A percentile compares a stretch with the other conserved stretches of the same genome.
These are phyloP conservation scores for Alliaria petiolata DNA, from an alignment of 345 rosid species.

Conservation along the genomic window DNA sequence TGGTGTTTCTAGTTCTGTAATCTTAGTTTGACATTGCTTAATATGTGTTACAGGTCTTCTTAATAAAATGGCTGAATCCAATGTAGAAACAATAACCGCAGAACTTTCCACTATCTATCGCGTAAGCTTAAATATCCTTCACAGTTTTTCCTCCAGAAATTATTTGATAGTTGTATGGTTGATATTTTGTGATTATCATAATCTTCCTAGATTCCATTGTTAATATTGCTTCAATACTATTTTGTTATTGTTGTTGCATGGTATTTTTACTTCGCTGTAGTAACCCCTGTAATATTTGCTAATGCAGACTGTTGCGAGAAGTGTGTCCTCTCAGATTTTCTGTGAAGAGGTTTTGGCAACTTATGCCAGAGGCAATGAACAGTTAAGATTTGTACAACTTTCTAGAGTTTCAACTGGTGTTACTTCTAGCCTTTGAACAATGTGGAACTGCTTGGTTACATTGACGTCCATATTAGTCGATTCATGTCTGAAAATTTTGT, in stretches of 20 bases:
- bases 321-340: slow-evolving; percentile 60
- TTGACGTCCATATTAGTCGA: neutral
- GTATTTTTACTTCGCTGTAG: neutral
- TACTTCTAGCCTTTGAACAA: neutral
- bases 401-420: slow-evolving; percentile 2
- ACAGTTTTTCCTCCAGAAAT: neutral
- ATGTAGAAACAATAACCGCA: slow-evolving; percentile 78
- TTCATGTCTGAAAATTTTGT: neutral
- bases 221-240: neutral
- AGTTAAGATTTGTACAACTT: slow-evolving; percentile 45
- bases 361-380: slow-evolving; percentile 86
- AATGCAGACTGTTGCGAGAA: slow-evolving; percentile 65
- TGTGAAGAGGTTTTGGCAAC: slow-evolving; percentile 73
- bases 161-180: neutral
- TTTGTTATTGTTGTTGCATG: neutral
- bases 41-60: slow-evolving; percentile 63
- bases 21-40: slow-evolving; percentile 12
- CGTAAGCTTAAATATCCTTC: slow-evolving; percentile 40
- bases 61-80: slow-evolving; percentile 78
- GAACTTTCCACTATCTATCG: slow-evolving; percentile 63
- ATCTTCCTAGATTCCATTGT: neutral
- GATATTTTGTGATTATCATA: neutral
- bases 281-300: slow-evolving; percentile 14
- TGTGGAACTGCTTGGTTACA: neutral
- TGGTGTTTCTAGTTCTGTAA: neutral